Evolutionary conservation across 176 grass and related monocot species (phyloP), one percentile per base, ranked within the genome.

Genomic region (Bonia amplexicaulis): DNA sequence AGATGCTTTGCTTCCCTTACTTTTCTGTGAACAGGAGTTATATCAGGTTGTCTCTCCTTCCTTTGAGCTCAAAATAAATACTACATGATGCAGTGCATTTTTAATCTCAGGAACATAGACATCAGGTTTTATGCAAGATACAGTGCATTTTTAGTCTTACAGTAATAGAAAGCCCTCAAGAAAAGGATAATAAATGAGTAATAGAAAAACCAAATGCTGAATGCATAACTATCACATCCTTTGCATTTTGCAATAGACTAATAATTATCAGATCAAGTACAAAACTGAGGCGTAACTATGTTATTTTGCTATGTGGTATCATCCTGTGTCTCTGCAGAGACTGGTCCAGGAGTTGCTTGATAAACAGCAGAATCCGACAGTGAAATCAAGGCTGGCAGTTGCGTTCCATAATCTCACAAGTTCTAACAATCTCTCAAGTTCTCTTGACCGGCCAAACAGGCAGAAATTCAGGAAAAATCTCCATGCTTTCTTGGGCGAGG

Each of bases 391-490:
- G 81, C 86, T 98, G 29, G 89, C 87, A 80, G 90, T 60, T 68
- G 93, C 96, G 51, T 95, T 93, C 77, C 88, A 93, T 89, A 89
- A 83, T 74, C 91, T 98, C 47, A 95, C 90, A 25, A 95, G 87
- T 37, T 90, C 86, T 6, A 95, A 95, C 78, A 85, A 94, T 76
- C 96, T 98, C 71, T 85, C 89, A 40, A 85, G 77, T 54, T 89
- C 84, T 6, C 96, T 98, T 3, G 91, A 98, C 49, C 80, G 96
- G 14, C 88, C 83, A 54, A 95, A 95, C 59, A 92, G 91, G 47
- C 91, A 90, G 77, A 98, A 80, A 64, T 98, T 98, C 53, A 93
- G 96, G 80, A 98, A 94, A 89, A 98, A 94, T 58, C 88, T 98
- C 67, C 91, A 74, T n/a, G 26, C 39, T 65, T 98, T 98, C 77